Evolutionary conservation across 257 asterid genomes (phyloP), one percentile per base, ranked within the genome.

Genomic region (Solanum sparsipilum): DNA sequence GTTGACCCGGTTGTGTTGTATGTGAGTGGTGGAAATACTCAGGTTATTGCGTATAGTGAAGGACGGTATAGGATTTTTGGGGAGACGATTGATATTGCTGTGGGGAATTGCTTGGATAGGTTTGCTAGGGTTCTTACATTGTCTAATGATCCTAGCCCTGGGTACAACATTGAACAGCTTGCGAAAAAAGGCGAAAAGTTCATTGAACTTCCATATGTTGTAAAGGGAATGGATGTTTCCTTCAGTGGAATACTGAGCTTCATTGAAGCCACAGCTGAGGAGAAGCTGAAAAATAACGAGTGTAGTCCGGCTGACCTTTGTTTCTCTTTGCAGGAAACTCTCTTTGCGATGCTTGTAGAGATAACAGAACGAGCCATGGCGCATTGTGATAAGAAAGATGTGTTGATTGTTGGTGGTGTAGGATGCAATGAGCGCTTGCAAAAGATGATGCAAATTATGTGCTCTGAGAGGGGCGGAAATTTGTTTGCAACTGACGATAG

Each of bases 131-230:
- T 97, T 87, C 96, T 97, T 84, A 96, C 88, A 27, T 91, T 97
- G 86, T 97, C 99, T 21, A 97, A 97, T 87, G 98, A 97, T 91
- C 99, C 98, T 67, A 97, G 98, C 88, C 98, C 98, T 15, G 99
- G 99, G n/a, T 97, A 97, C 93, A 97, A 96, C 90, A 97, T 97
- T 78, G 99, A 97, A 91, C 98, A 97, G 99, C 98, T 96, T 90
- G 99, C 99, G 5, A 97, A 96, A 93, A 96, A 96, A 76, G 99
- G 99, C 68, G 93, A 93, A 73, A 89, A 93, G 92, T 97, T 93
- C 87, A 95, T 97, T 39, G 99, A 97, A 84, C 98, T 97, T 70
- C 99, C 99, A 13, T 97, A 97, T 84, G 99, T 86, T 58, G 99
- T 97, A 84, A 97, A 97, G 93, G 99, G 99, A 87, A 97, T 97